These are phyloP conservation scores for Neurospora sp. DNA, from an alignment of 495 filamentous ascomycete species.

Conservation along the genomic window DNA sequence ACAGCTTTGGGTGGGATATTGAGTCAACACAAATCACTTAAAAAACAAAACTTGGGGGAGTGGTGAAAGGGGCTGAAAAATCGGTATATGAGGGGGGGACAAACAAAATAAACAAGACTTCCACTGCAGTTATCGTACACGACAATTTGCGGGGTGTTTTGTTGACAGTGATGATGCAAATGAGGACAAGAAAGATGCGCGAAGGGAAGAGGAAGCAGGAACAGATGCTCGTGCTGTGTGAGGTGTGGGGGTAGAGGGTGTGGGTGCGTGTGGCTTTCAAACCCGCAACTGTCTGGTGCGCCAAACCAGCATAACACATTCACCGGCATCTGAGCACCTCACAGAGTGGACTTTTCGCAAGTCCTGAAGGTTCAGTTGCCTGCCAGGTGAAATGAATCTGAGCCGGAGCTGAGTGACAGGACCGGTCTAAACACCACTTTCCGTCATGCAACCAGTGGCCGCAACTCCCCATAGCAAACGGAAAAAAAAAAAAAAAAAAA, in stretches of 20 bases:
- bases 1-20: constrained; percentile 40
- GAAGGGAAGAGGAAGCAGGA: neutral
- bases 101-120: constrained; percentile 1
- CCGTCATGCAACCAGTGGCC: neutral
- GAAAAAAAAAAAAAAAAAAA: neutral
- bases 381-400: neutral
- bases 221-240: neutral
- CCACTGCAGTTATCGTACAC: neutral
- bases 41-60: neutral
- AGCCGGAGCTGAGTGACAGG: neutral
- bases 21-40: constrained; percentile 7
- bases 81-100: neutral
- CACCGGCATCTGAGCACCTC: neutral
- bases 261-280: neutral
- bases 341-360: neutral
- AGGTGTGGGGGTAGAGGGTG: neutral
- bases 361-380: neutral
- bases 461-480: constrained; percentile 1
- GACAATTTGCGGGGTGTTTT: neutral
- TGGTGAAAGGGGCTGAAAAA: neutral
- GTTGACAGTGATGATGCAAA: neutral
- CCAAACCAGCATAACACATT: neutral
- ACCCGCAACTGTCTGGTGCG: neutral
- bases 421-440: neutral
- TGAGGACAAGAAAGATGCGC: neutral